Conservation (phyloP, 352 stramenopile species). For the Phytopythium delawarense region DNA sequence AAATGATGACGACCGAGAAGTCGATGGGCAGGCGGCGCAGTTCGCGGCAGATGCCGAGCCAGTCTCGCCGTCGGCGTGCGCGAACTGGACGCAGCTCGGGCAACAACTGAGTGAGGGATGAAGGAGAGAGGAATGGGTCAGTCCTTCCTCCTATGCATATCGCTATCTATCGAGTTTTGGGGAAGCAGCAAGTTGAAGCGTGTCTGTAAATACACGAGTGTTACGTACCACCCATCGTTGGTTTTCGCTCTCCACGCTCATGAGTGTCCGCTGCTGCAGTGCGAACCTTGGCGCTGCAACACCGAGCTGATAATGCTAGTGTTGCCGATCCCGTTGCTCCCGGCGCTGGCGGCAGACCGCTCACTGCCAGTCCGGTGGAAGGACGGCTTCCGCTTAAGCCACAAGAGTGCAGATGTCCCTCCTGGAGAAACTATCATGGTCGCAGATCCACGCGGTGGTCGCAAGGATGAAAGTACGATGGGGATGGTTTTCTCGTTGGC, state of each 20-base stretch:
- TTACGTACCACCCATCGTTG: too few species aligned
- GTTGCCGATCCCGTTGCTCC: not conserved
- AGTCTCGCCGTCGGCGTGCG: not conserved
- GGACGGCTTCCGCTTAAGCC: constrained; percentile 4
- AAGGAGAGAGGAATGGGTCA: not conserved
- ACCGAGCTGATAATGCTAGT: not conserved
- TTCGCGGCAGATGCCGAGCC: not conserved
- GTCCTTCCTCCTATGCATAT: not conserved
- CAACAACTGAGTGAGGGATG: not conserved
- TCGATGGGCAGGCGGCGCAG: not conserved
- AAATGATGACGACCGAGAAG: not conserved
- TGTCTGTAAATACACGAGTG: constrained; percentile 4
- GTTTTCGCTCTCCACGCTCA: not conserved
- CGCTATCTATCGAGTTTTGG: constrained; percentile 5
- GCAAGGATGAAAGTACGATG: constrained; percentile 43
- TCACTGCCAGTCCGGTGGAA: not conserved
- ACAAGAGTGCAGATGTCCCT: not conserved
- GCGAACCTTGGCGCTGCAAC: not conserved
- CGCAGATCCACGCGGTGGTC: not conserved
- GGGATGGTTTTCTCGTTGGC: constrained; percentile 58
- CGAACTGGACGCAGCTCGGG: not conserved
- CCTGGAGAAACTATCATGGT: not conserved
- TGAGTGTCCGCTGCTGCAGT: not conserved
- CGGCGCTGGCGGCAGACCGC: not conserved
- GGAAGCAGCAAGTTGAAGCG: not conserved